Conservation (phyloP, 495 filamentous ascomycete species). For the Lepidopterella palustris region DNA sequence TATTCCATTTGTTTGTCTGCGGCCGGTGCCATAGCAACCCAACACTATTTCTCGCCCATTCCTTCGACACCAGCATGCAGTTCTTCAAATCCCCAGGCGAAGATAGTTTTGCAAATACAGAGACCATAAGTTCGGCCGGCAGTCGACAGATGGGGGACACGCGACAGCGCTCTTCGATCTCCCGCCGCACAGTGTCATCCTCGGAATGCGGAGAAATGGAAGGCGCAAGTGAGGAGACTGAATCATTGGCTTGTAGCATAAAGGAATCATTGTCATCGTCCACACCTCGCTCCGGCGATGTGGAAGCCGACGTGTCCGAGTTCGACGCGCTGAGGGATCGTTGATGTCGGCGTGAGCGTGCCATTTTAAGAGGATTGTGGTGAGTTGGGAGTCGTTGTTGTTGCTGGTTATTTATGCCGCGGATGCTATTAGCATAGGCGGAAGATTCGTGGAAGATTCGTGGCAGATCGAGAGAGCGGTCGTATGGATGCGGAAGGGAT, state of each 20-base stretch:
- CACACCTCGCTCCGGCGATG: conserved; percentile 62
- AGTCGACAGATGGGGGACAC: conserved; percentile 72
- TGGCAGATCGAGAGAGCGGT: too few species aligned
- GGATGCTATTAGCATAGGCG: neutral
- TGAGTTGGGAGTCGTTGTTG: neutral
- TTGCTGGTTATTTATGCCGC: conserved; percentile 1
- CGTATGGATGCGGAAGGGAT: neutral
- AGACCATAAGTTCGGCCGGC: conserved; percentile 89
- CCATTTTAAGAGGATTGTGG: conserved; percentile 6
- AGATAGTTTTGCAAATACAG: conserved; percentile 76
- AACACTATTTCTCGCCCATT: conserved; percentile 88
- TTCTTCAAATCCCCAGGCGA: conserved; percentile 67
- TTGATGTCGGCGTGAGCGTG: conserved; percentile 28
- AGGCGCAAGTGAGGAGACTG: conserved; percentile 73
- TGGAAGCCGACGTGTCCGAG: conserved; percentile 57
- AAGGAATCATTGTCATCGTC: conserved; percentile 90
- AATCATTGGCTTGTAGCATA: conserved; percentile 75
- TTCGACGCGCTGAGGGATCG: conserved; percentile 30
- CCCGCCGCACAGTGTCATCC: conserved; percentile 60
- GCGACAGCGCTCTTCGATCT: conserved; percentile 56
- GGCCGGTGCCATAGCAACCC: conserved; percentile 94
- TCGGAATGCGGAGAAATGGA: conserved; percentile 29
- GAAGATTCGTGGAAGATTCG: too few species aligned
- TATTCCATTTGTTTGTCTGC: conserved; percentile 75
- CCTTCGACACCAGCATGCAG: conserved; percentile 87